phyloP scores from a whole-genome alignment of 352 stramenopile genomes.

The Thraustochytrium striatum region DNA sequence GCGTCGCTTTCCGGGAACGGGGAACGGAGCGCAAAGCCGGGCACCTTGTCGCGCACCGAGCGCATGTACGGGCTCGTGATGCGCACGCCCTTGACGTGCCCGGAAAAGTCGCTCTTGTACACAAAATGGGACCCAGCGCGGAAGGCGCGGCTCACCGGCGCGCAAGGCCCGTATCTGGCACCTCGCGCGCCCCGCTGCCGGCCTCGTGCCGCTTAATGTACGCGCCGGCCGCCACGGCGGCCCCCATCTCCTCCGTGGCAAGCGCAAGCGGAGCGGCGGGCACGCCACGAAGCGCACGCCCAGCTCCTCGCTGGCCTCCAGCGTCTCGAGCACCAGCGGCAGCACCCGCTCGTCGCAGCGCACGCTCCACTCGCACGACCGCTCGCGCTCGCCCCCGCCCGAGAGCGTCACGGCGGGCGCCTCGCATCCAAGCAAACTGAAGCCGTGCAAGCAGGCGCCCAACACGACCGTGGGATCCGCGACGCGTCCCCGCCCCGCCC shows the following conservation, averaged over 20 bases:
- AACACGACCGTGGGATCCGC: not conserved
- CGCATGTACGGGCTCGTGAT: not conserved
- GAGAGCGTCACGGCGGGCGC: not conserved
- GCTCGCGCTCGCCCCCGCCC: not conserved
- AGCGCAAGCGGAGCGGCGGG: not conserved
- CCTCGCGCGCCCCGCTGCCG: too few species aligned
- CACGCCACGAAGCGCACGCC: constrained; percentile 11
- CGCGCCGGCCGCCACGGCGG: not conserved
- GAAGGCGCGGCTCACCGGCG: too few species aligned
- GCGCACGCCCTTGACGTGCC: constrained; percentile 2
- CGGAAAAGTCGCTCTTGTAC: not conserved
- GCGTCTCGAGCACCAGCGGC: not conserved
- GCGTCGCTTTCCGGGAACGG: not conserved
- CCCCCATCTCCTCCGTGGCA: not conserved
- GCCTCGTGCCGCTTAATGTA: too few species aligned
- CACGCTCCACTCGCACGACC: constrained; percentile 16
- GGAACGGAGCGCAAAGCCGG: constrained; percentile 10
- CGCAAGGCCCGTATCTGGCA: too few species aligned
- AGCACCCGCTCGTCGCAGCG: constrained; percentile 7
- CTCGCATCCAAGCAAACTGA: too few species aligned
- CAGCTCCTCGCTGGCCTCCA: not conserved
- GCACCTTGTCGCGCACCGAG: not conserved
- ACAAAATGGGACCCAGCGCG: not conserved
- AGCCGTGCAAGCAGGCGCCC: constrained; percentile 1
- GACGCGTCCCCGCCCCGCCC: not conserved